phyloP scores from a whole-genome alignment of 75 land plant species.

The Pseudotsuga menziesii region DNA sequence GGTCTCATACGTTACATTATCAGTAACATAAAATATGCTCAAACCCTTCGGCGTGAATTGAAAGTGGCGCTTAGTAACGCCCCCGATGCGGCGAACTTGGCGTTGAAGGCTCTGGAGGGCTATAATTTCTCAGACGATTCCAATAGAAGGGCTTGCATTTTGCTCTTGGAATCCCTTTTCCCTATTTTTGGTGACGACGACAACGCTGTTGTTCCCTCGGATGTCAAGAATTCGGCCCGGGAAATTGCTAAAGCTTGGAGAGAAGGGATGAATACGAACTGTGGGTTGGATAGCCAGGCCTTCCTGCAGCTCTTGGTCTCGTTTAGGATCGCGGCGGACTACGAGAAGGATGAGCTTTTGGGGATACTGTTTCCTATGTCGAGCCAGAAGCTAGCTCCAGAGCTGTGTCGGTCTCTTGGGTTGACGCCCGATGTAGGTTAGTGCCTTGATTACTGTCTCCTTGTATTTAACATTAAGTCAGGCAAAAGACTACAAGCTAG shows the following conservation, averaged over 20 bases:
- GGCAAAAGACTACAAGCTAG: too few relatives aligned
- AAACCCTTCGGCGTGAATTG: not conserved
- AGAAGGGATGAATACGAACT: too few relatives aligned
- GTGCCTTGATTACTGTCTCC: not conserved
- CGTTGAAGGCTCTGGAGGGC: not conserved
- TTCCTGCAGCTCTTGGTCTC: constrained; percentile 19
- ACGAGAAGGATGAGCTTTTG: constrained; percentile 3
- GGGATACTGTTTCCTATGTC: too few relatives aligned
- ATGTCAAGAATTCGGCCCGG: constrained; percentile 14
- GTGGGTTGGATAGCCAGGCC: too few relatives aligned
- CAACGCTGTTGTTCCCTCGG: not conserved
- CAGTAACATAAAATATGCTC: not conserved
- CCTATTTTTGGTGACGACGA: not conserved
- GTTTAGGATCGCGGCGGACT: constrained; percentile 13
- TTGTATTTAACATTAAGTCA: too few relatives aligned
- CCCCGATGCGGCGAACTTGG: not conserved
- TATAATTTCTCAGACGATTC: not conserved
- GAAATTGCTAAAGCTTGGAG: constrained; percentile 5
- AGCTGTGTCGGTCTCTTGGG: constrained; percentile 11
- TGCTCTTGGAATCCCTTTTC: constrained; percentile 10
- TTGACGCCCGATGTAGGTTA: constrained; percentile 9
- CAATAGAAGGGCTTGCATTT: constrained; percentile 10
- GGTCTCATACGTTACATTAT: not conserved
- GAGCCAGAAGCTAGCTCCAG: not conserved
- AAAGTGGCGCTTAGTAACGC: not conserved